These are phyloP conservation scores for Penicillium sp. DNA, from an alignment of 2,329 filamentous ascomycete species.

Conservation along the genomic window DNA sequence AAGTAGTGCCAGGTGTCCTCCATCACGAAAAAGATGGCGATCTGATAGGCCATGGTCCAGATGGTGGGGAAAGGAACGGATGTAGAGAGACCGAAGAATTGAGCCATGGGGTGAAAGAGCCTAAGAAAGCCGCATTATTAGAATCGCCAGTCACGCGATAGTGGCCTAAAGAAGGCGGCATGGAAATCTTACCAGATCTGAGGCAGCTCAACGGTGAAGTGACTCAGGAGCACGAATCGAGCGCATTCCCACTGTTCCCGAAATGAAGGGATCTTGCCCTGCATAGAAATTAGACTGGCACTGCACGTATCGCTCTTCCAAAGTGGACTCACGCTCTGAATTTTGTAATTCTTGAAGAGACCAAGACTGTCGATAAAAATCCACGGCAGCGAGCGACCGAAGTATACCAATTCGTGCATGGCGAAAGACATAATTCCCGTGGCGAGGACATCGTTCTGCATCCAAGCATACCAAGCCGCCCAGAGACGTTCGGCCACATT, in stretches of 20 bases:
- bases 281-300: constrained; percentile 1
- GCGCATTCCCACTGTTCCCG: constrained; percentile 95
- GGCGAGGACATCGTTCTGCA: constrained; percentile 95
- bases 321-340: constrained; percentile 67
- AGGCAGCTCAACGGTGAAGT: constrained; percentile 96
- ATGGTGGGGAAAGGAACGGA: constrained; percentile 83
- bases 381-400: constrained; percentile 86
- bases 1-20: constrained; percentile 99
- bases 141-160: background rate
- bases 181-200: constrained; percentile 74
- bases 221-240: constrained; percentile 83
- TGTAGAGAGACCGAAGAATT: constrained; percentile 84
- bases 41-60: constrained; percentile 86
- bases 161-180: background rate
- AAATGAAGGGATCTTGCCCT: constrained; percentile 84
- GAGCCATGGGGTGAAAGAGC: constrained; percentile 95
- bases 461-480: constrained; percentile 96
- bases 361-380: constrained; percentile 87
- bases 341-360: constrained; percentile 89
- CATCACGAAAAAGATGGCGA: constrained; percentile 88
- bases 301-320: background rate
- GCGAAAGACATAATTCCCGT: constrained; percentile 97
- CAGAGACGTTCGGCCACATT: constrained; percentile 85
- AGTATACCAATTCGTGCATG: constrained; percentile 94
- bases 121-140: constrained; percentile 28